A percentile compares a stretch with the other conserved stretches of the same genome.
phyloP scores from a whole-genome alignment of 805 yeast genomes.

The Lipomyces orientalis region DNA sequence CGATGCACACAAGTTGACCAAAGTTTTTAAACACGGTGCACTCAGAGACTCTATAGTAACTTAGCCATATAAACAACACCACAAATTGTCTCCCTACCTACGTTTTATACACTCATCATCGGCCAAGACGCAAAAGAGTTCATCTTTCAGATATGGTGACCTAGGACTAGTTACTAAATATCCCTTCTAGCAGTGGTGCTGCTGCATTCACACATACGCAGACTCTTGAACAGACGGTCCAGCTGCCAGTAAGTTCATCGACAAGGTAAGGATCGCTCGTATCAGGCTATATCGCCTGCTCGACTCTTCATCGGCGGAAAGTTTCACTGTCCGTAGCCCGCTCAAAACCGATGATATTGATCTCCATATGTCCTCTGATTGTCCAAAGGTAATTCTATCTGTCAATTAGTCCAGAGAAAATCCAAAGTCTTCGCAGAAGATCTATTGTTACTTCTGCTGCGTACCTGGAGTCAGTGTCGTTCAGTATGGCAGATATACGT shows the following conservation, averaged over 20 bases:
- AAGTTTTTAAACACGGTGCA: slow-evolving; percentile 13
- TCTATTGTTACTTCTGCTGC: neutral
- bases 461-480: neutral
- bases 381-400: neutral
- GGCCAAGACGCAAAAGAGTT: slow-evolving; percentile 11
- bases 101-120: slow-evolving; percentile 12
- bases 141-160: slow-evolving; percentile 1
- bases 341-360: slow-evolving; percentile 1
- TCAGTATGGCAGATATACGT: neutral
- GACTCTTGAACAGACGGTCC: slow-evolving; percentile 19
- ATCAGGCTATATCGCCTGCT: neutral
- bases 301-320: neutral
- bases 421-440: neutral
- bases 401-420: neutral
- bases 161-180: neutral
- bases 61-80: neutral
- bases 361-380: slow-evolving; percentile 3
- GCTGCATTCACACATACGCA: slow-evolving; percentile 13
- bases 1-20: slow-evolving; percentile 29
- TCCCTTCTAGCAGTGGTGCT: neutral
- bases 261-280: slow-evolving; percentile 6
- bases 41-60: neutral
- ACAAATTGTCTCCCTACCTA: neutral
- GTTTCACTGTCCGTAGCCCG: neutral
- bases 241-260: slow-evolving; percentile 29